Evolutionary conservation across 148 eudicot genomes (phyloP).

Genomic region (Vaccinium corymbosum): DNA sequence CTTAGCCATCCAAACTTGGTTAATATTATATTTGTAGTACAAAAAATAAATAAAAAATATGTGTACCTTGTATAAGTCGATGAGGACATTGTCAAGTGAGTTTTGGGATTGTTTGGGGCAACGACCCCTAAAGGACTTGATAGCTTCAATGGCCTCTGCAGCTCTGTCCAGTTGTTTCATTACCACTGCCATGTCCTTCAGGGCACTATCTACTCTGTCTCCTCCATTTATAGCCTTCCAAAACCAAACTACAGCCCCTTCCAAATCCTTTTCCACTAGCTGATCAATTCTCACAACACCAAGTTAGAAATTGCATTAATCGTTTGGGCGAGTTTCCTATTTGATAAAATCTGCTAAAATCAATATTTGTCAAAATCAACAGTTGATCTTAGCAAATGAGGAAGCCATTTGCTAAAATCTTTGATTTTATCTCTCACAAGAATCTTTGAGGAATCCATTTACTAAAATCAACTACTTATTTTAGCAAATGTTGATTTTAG

Average conservation of each 20-base stretch:
- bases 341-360: too few species aligned
- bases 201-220: constrained; percentile 57
- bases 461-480: too few species aligned
- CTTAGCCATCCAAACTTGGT: background rate
- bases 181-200: constrained; percentile 61
- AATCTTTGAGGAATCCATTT: too few species aligned
- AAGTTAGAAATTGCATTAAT: background rate
- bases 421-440: too few species aligned
- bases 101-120: constrained; percentile 56
- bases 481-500: too few species aligned
- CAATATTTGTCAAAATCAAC: too few species aligned
- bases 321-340: too few species aligned
- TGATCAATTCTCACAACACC: constrained; percentile 16
- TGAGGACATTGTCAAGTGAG: constrained; percentile 52
- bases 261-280: constrained; percentile 53
- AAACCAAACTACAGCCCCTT: constrained; percentile 42
- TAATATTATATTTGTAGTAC: too few species aligned
- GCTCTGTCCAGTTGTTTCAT: constrained; percentile 52
- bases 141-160: constrained; percentile 57
- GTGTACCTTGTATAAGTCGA: constrained; percentile 43
- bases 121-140: constrained; percentile 40
- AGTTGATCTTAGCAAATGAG: too few species aligned
- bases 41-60: too few species aligned
- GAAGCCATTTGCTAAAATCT: too few species aligned
- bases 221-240: constrained; percentile 59